These are phyloP conservation scores for Fusarium phyllophilum DNA, from an alignment of 2,329 filamentous ascomycete species.

Conservation along the genomic window DNA sequence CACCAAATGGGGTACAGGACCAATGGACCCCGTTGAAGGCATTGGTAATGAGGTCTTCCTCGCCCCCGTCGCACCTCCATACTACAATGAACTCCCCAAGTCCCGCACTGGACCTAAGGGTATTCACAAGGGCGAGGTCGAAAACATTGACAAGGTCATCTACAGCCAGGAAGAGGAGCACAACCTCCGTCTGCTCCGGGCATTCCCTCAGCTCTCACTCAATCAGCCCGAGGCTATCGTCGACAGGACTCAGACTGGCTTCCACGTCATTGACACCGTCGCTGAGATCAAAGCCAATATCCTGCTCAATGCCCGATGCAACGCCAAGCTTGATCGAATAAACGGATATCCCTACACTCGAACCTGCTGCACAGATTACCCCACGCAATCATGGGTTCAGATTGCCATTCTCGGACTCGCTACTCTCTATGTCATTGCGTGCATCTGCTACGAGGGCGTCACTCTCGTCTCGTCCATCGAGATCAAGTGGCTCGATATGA, in stretches of 20 bases:
- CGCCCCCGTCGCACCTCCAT: conserved; percentile 41
- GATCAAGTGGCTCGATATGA: conserved; percentile 33
- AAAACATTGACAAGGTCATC: conserved; percentile 37
- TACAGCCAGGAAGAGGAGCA: conserved; percentile 14
- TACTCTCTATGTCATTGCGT: conserved; percentile 29
- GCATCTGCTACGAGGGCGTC: conserved; percentile 29
- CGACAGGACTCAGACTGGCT: conserved; percentile 39
- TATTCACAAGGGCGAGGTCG: conserved; percentile 38
- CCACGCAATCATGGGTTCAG: conserved; percentile 37
- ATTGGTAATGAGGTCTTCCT: conserved; percentile 46
- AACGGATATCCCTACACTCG: conserved; percentile 56
- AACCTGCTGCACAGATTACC: conserved; percentile 64
- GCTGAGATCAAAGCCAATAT: conserved; percentile 52
- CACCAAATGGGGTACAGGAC: conserved; percentile 27
- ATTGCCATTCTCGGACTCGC: conserved; percentile 35
- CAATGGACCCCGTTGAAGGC: conserved; percentile 42
- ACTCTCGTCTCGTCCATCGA: conserved; percentile 25
- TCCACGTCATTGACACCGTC: conserved; percentile 47
- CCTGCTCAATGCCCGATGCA: conserved; percentile 65
- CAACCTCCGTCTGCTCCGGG: conserved; percentile 34
- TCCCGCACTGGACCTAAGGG: conserved; percentile 29
- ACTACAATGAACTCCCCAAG: conserved; percentile 31
- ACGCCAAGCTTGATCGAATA: conserved; percentile 47
- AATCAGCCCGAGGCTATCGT: conserved; percentile 34
- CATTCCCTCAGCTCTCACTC: conserved; percentile 35